Evolutionary conservation across 805 yeast genomes (phyloP).

Genomic region (Hanseniaspora clermontiae): DNA sequence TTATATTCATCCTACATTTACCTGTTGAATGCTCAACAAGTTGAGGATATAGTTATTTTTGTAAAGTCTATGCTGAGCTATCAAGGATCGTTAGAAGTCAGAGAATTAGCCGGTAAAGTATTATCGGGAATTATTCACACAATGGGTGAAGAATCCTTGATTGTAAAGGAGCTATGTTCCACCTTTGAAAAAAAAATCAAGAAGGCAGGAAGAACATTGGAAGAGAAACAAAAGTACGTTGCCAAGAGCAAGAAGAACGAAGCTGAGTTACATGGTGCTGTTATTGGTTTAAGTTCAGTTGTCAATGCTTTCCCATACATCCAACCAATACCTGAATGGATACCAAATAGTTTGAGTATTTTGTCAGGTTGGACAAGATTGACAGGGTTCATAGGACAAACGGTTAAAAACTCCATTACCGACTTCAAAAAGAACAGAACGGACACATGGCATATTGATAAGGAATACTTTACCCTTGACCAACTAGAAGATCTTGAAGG

Average conservation of each 20-base stretch:
- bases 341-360: conserved; percentile 57
- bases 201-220: conserved; percentile 10
- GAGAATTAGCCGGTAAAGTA: conserved; percentile 59
- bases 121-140: conserved; percentile 72
- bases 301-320: conserved; percentile 80
- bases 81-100: conserved; percentile 56
- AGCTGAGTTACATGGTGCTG: conserved; percentile 63
- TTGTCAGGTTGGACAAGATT: conserved; percentile 63
- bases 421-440: conserved; percentile 83
- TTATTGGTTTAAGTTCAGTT: conserved; percentile 77
- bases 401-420: conserved; percentile 71
- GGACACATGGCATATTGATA: conserved; percentile 92
- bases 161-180: conserved; percentile 30
- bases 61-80: conserved; percentile 40
- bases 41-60: conserved; percentile 38
- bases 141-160: conserved; percentile 32
- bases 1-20: conserved; percentile 59
- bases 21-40: conserved; percentile 36
- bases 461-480: conserved; percentile 55
- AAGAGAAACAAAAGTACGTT: conserved; percentile 13
- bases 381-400: conserved; percentile 66
- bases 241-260: conserved; percentile 32
- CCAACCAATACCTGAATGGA: conserved; percentile 87
- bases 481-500: conserved; percentile 90
- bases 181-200: conserved; percentile 26